These are phyloP conservation scores for Nakazawaea sp. DNA, from an alignment of 805 yeast genomes.

Conservation along the genomic window DNA sequence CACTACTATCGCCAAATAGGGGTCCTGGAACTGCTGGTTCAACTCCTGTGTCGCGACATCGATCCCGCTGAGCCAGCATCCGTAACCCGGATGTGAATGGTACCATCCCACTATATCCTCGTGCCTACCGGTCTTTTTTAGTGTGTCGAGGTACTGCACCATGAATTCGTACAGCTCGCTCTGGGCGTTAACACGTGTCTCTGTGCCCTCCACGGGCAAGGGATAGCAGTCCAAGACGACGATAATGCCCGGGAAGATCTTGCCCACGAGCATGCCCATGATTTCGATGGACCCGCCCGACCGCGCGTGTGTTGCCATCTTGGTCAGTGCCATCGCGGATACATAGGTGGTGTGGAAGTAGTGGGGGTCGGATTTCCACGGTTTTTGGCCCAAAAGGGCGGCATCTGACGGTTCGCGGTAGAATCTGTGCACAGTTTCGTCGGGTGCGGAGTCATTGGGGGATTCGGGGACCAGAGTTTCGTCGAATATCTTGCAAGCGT, in stretches of 20 bases:
- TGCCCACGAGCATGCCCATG: constrained; percentile 94
- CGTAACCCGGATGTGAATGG: constrained; percentile 95
- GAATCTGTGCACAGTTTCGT: constrained; percentile 1
- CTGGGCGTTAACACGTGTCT: constrained; percentile 91
- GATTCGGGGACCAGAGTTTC: no score
- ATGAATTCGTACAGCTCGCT: constrained; percentile 92
- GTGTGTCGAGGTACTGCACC: constrained; percentile 69
- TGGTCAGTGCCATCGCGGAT: constrained; percentile 64
- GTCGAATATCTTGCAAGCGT: constrained; percentile 1
- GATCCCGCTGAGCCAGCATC: constrained; percentile 92
- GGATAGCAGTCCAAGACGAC: constrained; percentile 78
- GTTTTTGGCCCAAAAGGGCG: constrained; percentile 20
- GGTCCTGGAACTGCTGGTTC: constrained; percentile 87
- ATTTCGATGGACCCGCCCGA: constrained; percentile 84
- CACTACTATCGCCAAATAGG: constrained; percentile 81
- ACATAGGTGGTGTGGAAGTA: constrained; percentile 58
- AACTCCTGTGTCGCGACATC: constrained; percentile 86
- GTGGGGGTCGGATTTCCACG: constrained; percentile 52
- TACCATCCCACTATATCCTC: constrained; percentile 94
- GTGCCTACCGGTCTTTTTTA: constrained; percentile 27
- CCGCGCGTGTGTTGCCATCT: constrained; percentile 75
- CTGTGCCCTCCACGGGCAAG: constrained; percentile 93
- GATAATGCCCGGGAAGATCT: constrained; percentile 45
- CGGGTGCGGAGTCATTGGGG: no score
- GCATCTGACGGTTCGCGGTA: constrained; percentile 1